Evolutionary conservation across 2,329 filamentous ascomycete species (phyloP), one percentile per base, ranked within the genome.

Genomic region (Pseudofabraea citricarpa): DNA sequence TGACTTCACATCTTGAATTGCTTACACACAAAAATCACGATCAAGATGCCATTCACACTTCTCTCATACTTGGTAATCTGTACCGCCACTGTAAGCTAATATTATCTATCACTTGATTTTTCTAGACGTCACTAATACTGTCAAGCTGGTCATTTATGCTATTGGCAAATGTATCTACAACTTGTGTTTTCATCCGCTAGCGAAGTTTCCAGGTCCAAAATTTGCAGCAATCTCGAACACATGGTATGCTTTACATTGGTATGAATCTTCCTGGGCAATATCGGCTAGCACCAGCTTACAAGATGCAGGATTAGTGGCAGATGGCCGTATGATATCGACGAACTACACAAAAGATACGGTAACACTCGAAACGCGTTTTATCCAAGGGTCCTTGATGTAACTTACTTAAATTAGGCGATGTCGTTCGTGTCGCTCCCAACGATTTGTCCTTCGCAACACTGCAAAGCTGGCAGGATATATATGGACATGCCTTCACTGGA

Each of bases 131-230:
- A n/a, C n/a, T n/a, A n/a, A n/a, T n/a, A n/a, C n/a, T n/a, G n/a
- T n/a, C n/a, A n/a, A n/a, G n/a, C n/a, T n/a, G n/a, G n/a, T n/a
- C n/a, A n/a, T n/a, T n/a, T n/a, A n/a, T n/a, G n/a, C n/a, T n/a
- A n/a, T n/a, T n/a, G n/a, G n/a, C n/a, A 36, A 19, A 36, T 18
- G 32, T 13, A 40, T 40, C 13, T 40, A 40, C 13, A 40, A 27
- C 12, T 12, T 31, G 2, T 26, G 12, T 20, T 40, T 40, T 23
- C 37, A 40, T 18, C 37, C 37, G 12, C 37, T 40, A 10, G 37
- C 37, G 7, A 10, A 18, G 20, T 40, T 26, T 18, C 37, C 37
- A 4, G 37, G 37, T 9, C 37, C 37, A 10, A 26, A 29, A 18
- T 29, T 40, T 6, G 21, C 21, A 6, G 37, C 37, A 12, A 27